Evolutionary conservation across 2,329 filamentous ascomycete genomes (phyloP).

Genomic region (Alternaria dauci): DNA sequence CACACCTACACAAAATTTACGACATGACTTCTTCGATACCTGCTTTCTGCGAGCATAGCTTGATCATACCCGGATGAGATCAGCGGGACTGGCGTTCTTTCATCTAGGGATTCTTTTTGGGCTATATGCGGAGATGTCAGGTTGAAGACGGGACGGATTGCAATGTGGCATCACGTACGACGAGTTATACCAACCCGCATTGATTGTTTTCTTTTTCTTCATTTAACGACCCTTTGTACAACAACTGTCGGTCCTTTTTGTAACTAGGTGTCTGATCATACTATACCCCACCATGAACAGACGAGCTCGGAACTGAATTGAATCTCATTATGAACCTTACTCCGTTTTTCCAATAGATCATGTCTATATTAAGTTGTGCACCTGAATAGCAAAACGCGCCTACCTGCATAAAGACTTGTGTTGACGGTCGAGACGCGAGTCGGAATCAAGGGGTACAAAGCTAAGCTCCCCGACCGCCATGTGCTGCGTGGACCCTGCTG

Average conservation of each 20-base stretch:
- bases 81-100: slow-evolving; percentile 36
- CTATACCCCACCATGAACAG: slow-evolving; percentile 34
- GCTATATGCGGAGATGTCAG: slow-evolving; percentile 14
- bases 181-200: slow-evolving; percentile 16
- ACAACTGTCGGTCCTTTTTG: slow-evolving; percentile 22
- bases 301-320: slow-evolving; percentile 26
- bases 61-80: slow-evolving; percentile 33
- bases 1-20: slow-evolving; percentile 26
- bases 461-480: slow-evolving; percentile 20
- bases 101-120: slow-evolving; percentile 22
- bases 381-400: too few species aligned
- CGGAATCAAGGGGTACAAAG: slow-evolving; percentile 17
- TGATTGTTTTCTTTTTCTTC: slow-evolving; percentile 12
- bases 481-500: slow-evolving; percentile 21
- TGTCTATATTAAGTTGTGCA: background rate
- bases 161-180: slow-evolving; percentile 15
- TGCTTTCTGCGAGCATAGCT: slow-evolving; percentile 41
- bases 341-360: background rate
- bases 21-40: slow-evolving; percentile 34
- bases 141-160: slow-evolving; percentile 8
- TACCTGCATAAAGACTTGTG: slow-evolving; percentile 9
- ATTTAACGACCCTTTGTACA: slow-evolving; percentile 27
- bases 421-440: slow-evolving; percentile 8
- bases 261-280: slow-evolving; percentile 21
- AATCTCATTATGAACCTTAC: slow-evolving; percentile 4